Base-by-base conservation (phyloP, 108 stramenopile species). In the Nitzschia putrida region DNA sequence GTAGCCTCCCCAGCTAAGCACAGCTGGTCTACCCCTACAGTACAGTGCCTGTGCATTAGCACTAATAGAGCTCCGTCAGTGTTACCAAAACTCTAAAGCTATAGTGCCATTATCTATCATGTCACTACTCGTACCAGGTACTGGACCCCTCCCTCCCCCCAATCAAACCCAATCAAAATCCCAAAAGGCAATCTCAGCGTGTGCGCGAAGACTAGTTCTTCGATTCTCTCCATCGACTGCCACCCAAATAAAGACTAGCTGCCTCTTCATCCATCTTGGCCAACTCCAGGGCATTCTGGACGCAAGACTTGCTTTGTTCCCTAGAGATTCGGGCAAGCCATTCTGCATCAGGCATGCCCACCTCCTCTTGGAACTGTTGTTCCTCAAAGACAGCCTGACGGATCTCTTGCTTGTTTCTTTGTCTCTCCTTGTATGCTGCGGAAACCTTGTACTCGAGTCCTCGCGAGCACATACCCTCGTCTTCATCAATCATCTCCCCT, bases 401-500 rank as follows among this genome's bases (percentile, higher is more conserved):
- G 12, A 69, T 39, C 18, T 69, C 68, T 12, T 14, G 9, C 25
- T 69, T 69, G 40, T 56, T 45, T 37, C 44, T 25, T 69, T 69
- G 68, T 2, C 68, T 39, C 40, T 12, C 44, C 39, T 69, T 56
- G 68, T 69, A 69, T 11, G 26, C 34, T 13, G 12, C 22, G 1
- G 34, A 9, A 1, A 56, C 57, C 39, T 69, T 69, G 56, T 69
- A 69, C 56, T 69, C 68, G 26, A 69, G 50, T 0, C 68, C 68
- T 10, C 60, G 51, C n/a, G 55, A 21, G 56, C 56, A 69, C 9
- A 41, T 43, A 0, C 56, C 68, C 18, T 69, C 57, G n/a, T 57
- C 56, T 44, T 56, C 68, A 42, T 69, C 42, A 14, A 47, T 41
- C 12, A 29, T 3, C 18, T 54, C 66, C 12, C 42, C 68, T 0